Base-by-base conservation (phyloP, 2,329 filamentous ascomycete genomes). In the Fusarium nodosum region DNA sequence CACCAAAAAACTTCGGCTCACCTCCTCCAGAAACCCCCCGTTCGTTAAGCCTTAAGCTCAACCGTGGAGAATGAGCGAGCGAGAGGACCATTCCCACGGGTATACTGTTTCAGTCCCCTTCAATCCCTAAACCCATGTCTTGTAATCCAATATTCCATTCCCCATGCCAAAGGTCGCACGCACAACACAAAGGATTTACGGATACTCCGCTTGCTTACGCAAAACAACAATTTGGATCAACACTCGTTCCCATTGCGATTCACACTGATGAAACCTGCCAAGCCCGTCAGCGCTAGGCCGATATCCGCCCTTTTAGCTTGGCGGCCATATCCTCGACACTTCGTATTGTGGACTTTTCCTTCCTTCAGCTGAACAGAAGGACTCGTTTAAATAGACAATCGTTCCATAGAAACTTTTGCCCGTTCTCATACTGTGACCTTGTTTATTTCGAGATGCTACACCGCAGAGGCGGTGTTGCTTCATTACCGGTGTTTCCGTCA, bases 261-360 rank as follows among this genome's bases (percentile, higher is more conserved):
- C 56, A 39, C 54, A 45, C 28, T 26, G 26, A 60, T 60, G 62
- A 66, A 66, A 66, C 61, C 33, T 51, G 61, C 62, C 62, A 65
- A 65, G 62, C 54, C 60, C 18, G 47, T 65, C 54, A 65, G 62
- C 62, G 11, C 62, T 65, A 65, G 12, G 45, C 53, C 53, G 54
- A 22, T 36, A 64, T 59, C 54, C 62, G 54, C 7, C 11, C 24
- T 45, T 20, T 34, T 24, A 45, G 36, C 60, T 64, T 64, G 60
- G 60, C 60, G 22, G 38, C 16, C 28, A 56, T 47, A 41, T 34
- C 33, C 33, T 50, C 20, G 16, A 36, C 18, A 11, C 24, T n/a
- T 64, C 38, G 39, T 64, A 51, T 64, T 22, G 34, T 44, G 2
- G 5, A 6, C 18, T n/a, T 16, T 28, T 30, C 5, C 5, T 41